Evolutionary conservation across 768 basidiomycete species (phyloP).

Genomic region (Suillus occidentalis): DNA sequence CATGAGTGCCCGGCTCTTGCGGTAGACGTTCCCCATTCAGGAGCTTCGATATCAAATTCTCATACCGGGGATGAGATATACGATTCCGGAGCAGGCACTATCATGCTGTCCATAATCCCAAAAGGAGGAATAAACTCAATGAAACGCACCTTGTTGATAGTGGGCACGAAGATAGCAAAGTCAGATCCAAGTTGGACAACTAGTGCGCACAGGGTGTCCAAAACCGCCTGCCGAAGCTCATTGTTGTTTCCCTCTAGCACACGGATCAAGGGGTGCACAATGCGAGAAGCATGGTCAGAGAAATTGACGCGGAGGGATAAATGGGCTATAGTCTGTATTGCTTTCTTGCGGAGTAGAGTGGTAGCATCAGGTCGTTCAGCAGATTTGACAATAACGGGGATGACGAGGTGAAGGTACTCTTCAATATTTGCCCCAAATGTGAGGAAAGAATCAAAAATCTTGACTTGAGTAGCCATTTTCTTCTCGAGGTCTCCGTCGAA

Average conservation of each 20-base stretch:
- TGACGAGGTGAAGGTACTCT: conserved; percentile 95
- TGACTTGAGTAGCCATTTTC: conserved; percentile 74
- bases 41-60: conserved; percentile 83
- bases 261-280: conserved; percentile 92
- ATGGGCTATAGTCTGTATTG: conserved; percentile 89
- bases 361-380: conserved; percentile 83
- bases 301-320: conserved; percentile 93
- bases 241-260: conserved; percentile 74
- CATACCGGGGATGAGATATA: conserved; percentile 81
- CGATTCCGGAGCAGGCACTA: conserved; percentile 77
- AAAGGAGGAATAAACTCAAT: background rate
- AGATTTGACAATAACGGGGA: conserved; percentile 90
- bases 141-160: conserved; percentile 81
- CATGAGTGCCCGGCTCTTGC: conserved; percentile 75
- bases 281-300: conserved; percentile 94
- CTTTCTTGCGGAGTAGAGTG: conserved; percentile 76
- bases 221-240: conserved; percentile 81
- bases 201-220: conserved; percentile 92
- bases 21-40: conserved; percentile 90
- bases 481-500: conserved; percentile 91
- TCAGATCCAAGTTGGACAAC: conserved; percentile 94
- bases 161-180: conserved; percentile 96
- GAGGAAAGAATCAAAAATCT: conserved; percentile 91
- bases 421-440: conserved; percentile 97
- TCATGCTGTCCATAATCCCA: conserved; percentile 6